phyloP scores from a whole-genome alignment of 495 filamentous ascomycete genomes.

The Podospora pseudopauciseta region DNA sequence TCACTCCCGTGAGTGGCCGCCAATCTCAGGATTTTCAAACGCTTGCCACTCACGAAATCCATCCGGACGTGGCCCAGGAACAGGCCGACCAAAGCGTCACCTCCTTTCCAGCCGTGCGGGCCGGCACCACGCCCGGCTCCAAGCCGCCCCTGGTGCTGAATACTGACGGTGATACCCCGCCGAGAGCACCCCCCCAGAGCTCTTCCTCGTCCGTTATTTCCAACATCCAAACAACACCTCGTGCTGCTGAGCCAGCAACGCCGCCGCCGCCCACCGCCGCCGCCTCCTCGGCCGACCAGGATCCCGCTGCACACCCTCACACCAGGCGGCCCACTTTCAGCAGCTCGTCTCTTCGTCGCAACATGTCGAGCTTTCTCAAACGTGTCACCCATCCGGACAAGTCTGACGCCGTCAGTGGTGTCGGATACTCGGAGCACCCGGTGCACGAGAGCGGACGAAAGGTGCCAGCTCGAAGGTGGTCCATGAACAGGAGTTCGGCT shows the following conservation, averaged over 20 bases:
- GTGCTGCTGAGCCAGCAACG: slow-evolving; percentile 16
- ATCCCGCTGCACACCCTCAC: slow-evolving; percentile 28
- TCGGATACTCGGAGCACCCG: slow-evolving; percentile 16
- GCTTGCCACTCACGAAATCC: slow-evolving; percentile 39
- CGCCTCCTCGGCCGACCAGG: slow-evolving; percentile 23
- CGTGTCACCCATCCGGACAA: slow-evolving; percentile 34
- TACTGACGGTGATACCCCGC: slow-evolving; percentile 26
- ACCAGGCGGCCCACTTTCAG: slow-evolving; percentile 37
- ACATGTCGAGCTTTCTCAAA: slow-evolving; percentile 35
- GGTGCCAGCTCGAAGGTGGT: slow-evolving; percentile 41
- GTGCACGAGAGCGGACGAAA: slow-evolving; percentile 28
- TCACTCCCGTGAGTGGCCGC: slow-evolving; percentile 48
- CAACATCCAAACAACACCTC: slow-evolving; percentile 9
- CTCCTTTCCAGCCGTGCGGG: slow-evolving; percentile 24
- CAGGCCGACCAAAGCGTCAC: slow-evolving; percentile 26
- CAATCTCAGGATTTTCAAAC: slow-evolving; percentile 49
- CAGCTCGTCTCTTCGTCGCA: slow-evolving; percentile 34
- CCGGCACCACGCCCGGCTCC: slow-evolving; percentile 20
- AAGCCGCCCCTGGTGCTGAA: slow-evolving; percentile 31
- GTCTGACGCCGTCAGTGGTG: slow-evolving; percentile 18
- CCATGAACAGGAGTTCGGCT: slow-evolving; percentile 42
- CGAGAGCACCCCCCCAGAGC: slow-evolving; percentile 8
- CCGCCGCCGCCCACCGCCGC: slow-evolving; percentile 13
- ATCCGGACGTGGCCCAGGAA: slow-evolving; percentile 30
- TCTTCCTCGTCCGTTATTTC: slow-evolving; percentile 4